A percentile compares a stretch with the other conserved stretches of the same genome.
phyloP scores from a whole-genome alignment of 768 basidiomycete genomes.

The Lactarius psammicola region DNA sequence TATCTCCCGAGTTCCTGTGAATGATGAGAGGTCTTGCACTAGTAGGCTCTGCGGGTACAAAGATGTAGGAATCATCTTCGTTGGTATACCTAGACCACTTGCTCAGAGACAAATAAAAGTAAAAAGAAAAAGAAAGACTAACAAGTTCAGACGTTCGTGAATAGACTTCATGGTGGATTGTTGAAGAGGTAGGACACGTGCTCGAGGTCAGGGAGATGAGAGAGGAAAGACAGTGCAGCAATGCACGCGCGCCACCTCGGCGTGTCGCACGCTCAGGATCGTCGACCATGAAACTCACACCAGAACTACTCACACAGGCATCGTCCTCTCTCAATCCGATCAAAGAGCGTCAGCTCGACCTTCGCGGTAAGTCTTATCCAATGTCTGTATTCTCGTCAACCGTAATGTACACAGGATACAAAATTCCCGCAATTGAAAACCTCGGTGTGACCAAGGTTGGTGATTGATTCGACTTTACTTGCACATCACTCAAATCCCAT shows the following conservation, averaged over 20 bases:
- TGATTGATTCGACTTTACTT: conserved; percentile 27
- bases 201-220: neutral
- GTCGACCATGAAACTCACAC: conserved; percentile 79
- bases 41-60: conserved; percentile 62
- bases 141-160: conserved; percentile 75
- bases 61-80: conserved; percentile 73
- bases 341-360: conserved; percentile 88
- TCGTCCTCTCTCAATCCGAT: conserved; percentile 75
- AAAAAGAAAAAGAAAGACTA: conserved; percentile 27
- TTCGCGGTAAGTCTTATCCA: conserved; percentile 62
- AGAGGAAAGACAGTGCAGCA: neutral
- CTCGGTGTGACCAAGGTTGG: conserved; percentile 85
- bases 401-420: conserved; percentile 60
- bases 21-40: conserved; percentile 68
- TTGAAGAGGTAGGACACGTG: conserved; percentile 29
- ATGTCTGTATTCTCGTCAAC: conserved; percentile 11
- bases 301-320: conserved; percentile 85
- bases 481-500: conserved; percentile 12
- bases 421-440: conserved; percentile 96
- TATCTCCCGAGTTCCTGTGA: conserved; percentile 71
- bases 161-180: conserved; percentile 57
- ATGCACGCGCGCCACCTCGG: neutral
- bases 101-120: conserved; percentile 29
- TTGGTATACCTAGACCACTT: conserved; percentile 54
- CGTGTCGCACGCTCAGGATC: conserved; percentile 22